Percentiles rank a stretch among this genome's conserved stretches.
These are phyloP conservation scores for Penicillium aurantiogriseum DNA, from an alignment of 2,329 filamentous ascomycete species.

Conservation along the genomic window DNA sequence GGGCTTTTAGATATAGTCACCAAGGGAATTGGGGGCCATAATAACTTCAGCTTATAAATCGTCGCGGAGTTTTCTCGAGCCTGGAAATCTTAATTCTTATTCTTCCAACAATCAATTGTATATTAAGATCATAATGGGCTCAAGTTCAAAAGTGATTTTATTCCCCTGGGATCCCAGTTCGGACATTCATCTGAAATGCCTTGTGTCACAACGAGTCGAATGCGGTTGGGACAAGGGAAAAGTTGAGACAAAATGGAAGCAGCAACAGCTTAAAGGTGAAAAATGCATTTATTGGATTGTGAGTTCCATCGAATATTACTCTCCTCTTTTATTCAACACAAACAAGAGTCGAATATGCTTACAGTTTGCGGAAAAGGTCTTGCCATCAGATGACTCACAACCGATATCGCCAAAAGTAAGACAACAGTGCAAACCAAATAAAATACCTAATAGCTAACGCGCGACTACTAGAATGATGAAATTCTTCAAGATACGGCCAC, in stretches of 20 bases:
- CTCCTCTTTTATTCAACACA: not conserved
- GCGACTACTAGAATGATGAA: not conserved
- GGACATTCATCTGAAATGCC: conserved; percentile 8
- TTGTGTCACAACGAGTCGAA: conserved; percentile 19
- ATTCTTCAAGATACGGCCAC: conserved; percentile 18
- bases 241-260: conserved; percentile 17
- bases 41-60: not conserved
- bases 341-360: not conserved
- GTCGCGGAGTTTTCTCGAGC: not conserved
- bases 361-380: not conserved
- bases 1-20: not conserved
- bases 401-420: not conserved
- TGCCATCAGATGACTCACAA: conserved; percentile 10
- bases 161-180: conserved; percentile 23
- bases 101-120: not conserved
- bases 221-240: conserved; percentile 22
- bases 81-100: not conserved
- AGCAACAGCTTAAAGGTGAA: conserved; percentile 14
- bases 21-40: not conserved
- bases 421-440: not conserved
- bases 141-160: conserved; percentile 6
- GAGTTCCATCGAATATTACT: not conserved
- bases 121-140: conserved; percentile 4
- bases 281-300: conserved; percentile 28
- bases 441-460: not conserved